These are phyloP conservation scores for Thalassiosira livingstoniorum DNA, from an alignment of 352 stramenopile genomes.

Conservation along the genomic window DNA sequence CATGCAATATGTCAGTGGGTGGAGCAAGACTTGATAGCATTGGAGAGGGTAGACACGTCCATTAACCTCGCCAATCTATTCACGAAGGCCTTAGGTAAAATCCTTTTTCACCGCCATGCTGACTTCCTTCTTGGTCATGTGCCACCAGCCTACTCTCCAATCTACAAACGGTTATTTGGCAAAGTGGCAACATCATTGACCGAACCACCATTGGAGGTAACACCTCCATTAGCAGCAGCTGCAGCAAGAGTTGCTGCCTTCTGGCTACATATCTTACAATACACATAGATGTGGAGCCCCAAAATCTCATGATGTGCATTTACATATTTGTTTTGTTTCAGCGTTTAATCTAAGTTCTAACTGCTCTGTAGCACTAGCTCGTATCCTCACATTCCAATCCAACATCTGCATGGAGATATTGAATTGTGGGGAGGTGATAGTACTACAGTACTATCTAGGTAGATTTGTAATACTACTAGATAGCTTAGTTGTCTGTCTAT, in stretches of 20 bases:
- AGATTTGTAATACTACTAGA: no score
- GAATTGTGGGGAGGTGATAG: conserved; percentile 11
- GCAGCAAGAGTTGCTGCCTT: background rate
- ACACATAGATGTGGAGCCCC: background rate
- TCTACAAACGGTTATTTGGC: background rate
- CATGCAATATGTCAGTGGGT: conserved; percentile 42
- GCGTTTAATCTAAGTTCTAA: background rate
- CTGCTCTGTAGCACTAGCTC: no score
- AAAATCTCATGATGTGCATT: no score
- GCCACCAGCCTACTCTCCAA: background rate
- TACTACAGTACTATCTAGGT: no score
- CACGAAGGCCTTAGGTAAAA: no score
- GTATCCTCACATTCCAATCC: no score
- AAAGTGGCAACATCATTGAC: background rate
- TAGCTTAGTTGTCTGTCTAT: no score
- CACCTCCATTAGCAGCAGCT: background rate
- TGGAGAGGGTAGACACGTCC: background rate
- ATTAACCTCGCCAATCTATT: background rate
- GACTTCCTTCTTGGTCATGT: conserved; percentile 12
- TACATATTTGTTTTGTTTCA: background rate
- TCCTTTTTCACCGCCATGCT: conserved; percentile 7
- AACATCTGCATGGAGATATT: background rate
- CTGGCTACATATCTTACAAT: background rate
- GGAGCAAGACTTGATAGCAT: background rate
- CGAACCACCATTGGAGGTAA: no score